These are phyloP conservation scores for Populus simonii DNA, from an alignment of 345 rosid genomes.

Conservation along the genomic window DNA sequence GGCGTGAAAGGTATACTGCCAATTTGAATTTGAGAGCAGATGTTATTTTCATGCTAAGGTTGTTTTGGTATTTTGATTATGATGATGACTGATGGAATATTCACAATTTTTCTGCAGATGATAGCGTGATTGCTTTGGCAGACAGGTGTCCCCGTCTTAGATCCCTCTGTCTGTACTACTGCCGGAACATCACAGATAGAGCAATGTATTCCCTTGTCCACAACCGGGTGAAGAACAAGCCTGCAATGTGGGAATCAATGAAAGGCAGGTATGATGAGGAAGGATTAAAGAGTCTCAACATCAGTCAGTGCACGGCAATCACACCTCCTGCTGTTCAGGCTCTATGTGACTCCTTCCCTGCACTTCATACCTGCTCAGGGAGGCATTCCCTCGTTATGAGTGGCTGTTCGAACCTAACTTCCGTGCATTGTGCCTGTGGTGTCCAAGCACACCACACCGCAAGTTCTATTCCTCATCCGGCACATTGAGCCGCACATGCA, in stretches of 20 bases:
- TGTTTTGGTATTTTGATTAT: not conserved
- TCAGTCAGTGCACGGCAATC: constrained; percentile 95
- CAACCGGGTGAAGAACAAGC: constrained; percentile 65
- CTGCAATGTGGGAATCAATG: constrained; percentile 52
- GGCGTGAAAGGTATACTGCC: not conserved
- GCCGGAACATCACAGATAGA: constrained; percentile 80
- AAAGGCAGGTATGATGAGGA: constrained; percentile 55
- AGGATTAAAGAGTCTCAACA: constrained; percentile 85
- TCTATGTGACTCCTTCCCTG: constrained; percentile 86
- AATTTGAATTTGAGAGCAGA: not conserved
- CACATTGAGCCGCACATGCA: constrained; percentile 39
- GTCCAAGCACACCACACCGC: constrained; percentile 59
- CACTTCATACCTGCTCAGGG: constrained; percentile 93
- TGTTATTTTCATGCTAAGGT: not conserved
- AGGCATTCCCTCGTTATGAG: constrained; percentile 97
- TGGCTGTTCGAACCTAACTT: constrained; percentile 81
- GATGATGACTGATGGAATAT: not conserved
- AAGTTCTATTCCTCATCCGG: constrained; percentile 40
- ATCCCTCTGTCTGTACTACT: constrained; percentile 84
- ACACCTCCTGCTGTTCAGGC: constrained; percentile 95
- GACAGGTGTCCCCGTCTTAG: constrained; percentile 64
- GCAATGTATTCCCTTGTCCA: constrained; percentile 84
- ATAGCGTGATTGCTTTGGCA: constrained; percentile 88
- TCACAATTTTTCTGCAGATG: constrained; percentile 43
- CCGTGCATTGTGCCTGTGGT: constrained; percentile 92